Percentiles rank a stretch among this genome's conserved stretches.
Evolutionary conservation across 257 asterid genomes (phyloP).

Genomic region (Salvia hispanica): DNA sequence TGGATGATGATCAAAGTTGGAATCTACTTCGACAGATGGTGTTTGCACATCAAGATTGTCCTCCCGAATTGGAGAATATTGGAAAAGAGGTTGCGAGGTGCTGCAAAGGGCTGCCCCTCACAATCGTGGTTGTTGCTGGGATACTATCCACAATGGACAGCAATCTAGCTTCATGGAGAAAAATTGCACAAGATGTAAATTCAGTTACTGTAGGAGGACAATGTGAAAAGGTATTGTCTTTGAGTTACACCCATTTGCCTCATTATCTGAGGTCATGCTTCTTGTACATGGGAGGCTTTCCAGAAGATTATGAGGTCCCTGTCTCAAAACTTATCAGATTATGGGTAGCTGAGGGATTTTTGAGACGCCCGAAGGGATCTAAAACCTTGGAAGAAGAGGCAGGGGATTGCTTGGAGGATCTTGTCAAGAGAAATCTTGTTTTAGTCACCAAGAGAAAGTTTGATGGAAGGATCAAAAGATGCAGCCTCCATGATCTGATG

Average conservation of each 20-base stretch:
- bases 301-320: neutral
- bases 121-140: constrained; percentile 21
- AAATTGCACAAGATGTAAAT: neutral
- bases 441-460: neutral
- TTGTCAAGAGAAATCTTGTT: constrained; percentile 22
- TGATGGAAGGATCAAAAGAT: constrained; percentile 21
- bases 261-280: constrained; percentile 19
- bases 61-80: neutral
- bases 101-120: constrained; percentile 29
- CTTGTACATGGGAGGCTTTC: constrained; percentile 6
- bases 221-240: neutral
- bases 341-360: constrained; percentile 27
- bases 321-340: constrained; percentile 14
- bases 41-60: neutral
- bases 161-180: constrained; percentile 1
- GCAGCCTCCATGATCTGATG: constrained; percentile 25
- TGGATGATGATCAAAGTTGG: constrained; percentile 24
- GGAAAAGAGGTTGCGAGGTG: constrained; percentile 16
- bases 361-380: neutral
- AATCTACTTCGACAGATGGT: constrained; percentile 3
- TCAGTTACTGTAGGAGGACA: neutral
- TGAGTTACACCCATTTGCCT: constrained; percentile 27
- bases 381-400: constrained; percentile 10
- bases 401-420: constrained; percentile 17
- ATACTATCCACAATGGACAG: neutral